Evolutionary conservation across 805 yeast species (phyloP).

Genomic region (Myxozyma monticola): DNA sequence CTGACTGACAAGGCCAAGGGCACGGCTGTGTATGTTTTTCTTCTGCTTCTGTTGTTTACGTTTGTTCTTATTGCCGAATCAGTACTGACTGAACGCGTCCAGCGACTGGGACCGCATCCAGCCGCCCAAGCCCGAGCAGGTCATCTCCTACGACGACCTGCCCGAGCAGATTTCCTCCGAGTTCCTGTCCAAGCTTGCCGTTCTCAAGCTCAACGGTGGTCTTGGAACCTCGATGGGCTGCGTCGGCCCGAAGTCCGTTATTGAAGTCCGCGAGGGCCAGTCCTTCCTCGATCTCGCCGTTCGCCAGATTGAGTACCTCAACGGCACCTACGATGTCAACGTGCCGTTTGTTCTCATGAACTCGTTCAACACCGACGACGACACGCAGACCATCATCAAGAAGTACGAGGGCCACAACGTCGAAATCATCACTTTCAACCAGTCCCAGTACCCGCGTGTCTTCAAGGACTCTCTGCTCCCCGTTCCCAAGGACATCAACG

Average conservation of each 20-base stretch:
- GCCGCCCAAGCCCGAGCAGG: slow-evolving; percentile 88
- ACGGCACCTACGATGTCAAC: slow-evolving; percentile 84
- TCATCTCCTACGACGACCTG: slow-evolving; percentile 69
- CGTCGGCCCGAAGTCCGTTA: slow-evolving; percentile 97
- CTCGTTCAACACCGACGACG: slow-evolving; percentile 96
- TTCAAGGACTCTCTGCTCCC: slow-evolving; percentile 94
- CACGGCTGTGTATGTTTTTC: slow-evolving; percentile 50
- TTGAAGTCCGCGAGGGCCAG: slow-evolving; percentile 98
- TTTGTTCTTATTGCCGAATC: no score
- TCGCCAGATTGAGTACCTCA: slow-evolving; percentile 86
- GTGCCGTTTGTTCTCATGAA: slow-evolving; percentile 97
- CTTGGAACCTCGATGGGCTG: slow-evolving; percentile 99
- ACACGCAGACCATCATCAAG: slow-evolving; percentile 91
- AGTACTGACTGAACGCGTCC: no score
- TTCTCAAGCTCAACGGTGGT: slow-evolving; percentile 95
- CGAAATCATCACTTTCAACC: slow-evolving; percentile 93
- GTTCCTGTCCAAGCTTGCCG: slow-evolving; percentile 82
- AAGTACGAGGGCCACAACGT: slow-evolving; percentile 96
- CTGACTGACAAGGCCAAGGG: slow-evolving; percentile 85
- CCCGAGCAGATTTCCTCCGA: slow-evolving; percentile 37
- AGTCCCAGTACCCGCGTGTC: slow-evolving; percentile 96
- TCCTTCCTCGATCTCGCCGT: slow-evolving; percentile 93
- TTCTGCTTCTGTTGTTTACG: no score
- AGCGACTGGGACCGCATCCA: slow-evolving; percentile 90
- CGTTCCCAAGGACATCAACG: slow-evolving; percentile 76